phyloP scores from a whole-genome alignment of 1,284 basidiomycete species.

The Tetrapyrgos nigripes region DNA sequence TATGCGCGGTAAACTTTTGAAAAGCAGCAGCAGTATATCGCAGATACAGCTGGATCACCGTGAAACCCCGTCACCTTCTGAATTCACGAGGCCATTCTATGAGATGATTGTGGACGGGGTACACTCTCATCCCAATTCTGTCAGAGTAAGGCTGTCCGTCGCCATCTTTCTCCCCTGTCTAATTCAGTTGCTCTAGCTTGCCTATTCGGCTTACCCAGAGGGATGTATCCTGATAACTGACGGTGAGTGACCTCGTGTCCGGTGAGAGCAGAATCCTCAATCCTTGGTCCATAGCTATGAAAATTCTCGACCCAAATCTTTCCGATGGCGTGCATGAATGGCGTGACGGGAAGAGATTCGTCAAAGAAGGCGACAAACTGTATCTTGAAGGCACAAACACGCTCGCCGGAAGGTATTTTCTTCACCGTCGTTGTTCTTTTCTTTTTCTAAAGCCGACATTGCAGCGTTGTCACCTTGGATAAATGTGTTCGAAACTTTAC shows the following conservation, averaged over 20 bases:
- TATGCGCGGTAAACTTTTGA: constrained; percentile 7
- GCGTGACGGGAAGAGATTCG: constrained; percentile 80
- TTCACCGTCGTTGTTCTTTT: constrained; percentile 3
- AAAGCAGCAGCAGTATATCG: constrained; percentile 31
- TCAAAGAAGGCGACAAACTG: constrained; percentile 83
- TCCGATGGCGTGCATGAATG: constrained; percentile 87
- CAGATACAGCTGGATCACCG: constrained; percentile 7
- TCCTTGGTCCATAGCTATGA: constrained; percentile 64
- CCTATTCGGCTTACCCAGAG: constrained; percentile 82
- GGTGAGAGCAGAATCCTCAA: constrained; percentile 9
- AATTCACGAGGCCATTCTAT: constrained; percentile 81
- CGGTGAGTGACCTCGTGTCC: constrained; percentile 51
- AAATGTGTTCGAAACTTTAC: constrained; percentile 87
- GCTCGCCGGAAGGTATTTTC: constrained; percentile 77
- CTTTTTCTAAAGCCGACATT: constrained; percentile 11
- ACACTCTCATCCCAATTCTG: constrained; percentile 90
- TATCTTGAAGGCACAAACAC: constrained; percentile 87
- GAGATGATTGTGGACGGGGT: constrained; percentile 92
- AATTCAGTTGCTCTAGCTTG: constrained; percentile 56
- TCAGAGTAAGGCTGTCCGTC: constrained; percentile 62
- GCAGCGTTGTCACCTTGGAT: constrained; percentile 80
- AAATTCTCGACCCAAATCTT: constrained; percentile 85
- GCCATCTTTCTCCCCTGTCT: constrained; percentile 4
- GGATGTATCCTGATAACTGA: constrained; percentile 91
- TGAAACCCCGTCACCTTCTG: constrained; percentile 37